Percentiles rank a stretch among this genome's conserved stretches.
phyloP scores from a whole-genome alignment of 192 early-diverging fungal species.

The Coemansia sp. region DNA sequence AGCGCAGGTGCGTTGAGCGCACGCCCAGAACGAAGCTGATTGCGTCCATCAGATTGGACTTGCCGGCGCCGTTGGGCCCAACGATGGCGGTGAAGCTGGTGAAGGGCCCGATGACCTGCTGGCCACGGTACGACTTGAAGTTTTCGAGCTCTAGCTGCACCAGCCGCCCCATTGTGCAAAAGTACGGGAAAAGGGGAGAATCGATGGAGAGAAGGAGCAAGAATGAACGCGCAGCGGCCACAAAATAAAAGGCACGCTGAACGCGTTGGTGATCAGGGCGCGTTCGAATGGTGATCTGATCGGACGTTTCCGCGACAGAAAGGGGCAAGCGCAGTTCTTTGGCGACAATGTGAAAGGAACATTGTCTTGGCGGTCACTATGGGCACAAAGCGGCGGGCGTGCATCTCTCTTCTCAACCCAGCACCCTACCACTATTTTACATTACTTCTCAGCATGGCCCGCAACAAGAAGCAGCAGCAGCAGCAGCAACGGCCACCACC shows the following conservation, averaged over 20 bases:
- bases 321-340: no score
- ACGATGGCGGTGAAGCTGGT: constrained; percentile 91
- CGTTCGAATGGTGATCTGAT: no score
- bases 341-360: no score
- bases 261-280: no score
- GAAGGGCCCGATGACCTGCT: constrained; percentile 92
- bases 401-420: no score
- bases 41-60: constrained; percentile 99
- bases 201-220: neutral
- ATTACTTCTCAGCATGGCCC: no score
- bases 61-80: constrained; percentile 96
- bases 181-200: neutral
- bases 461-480: neutral
- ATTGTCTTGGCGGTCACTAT: no score
- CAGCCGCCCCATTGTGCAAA: constrained; percentile 65
- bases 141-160: constrained; percentile 89
- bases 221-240: neutral
- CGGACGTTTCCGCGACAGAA: no score
- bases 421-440: no score
- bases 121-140: constrained; percentile 99
- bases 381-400: no score
- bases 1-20: constrained; percentile 86
- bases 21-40: constrained; percentile 98
- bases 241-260: no score
- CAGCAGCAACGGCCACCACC: no score